Conservation (phyloP, 2,329 filamentous ascomycete genomes). For the Endocalyx cinctus region DNA sequence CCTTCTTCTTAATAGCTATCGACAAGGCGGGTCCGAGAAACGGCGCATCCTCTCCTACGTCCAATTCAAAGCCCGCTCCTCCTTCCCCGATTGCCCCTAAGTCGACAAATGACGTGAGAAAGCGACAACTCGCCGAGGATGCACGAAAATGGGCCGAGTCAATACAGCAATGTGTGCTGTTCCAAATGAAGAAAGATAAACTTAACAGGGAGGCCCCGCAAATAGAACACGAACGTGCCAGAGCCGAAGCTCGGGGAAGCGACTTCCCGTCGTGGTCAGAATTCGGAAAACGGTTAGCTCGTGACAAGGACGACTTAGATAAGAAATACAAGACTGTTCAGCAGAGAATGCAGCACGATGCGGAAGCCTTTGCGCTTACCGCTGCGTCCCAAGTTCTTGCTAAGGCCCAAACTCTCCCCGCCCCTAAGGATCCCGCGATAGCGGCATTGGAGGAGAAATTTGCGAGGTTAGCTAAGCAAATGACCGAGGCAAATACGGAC, state of each 20-base stretch:
- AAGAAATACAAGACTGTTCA: constrained; percentile 12
- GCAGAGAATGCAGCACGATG: constrained; percentile 7
- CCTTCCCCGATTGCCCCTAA: constrained; percentile 9
- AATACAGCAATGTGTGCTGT: constrained; percentile 6
- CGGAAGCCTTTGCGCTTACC: constrained; percentile 13
- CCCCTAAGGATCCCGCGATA: constrained; percentile 9
- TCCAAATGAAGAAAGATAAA: constrained; percentile 7
- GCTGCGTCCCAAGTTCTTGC: constrained; percentile 5
- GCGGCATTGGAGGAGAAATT: constrained; percentile 17
- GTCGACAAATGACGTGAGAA: too few species aligned
- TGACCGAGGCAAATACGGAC: neutral
- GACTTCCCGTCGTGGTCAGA: constrained; percentile 17
- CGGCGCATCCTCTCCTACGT: constrained; percentile 1
- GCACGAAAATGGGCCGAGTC: constrained; percentile 8
- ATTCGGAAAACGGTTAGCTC: constrained; percentile 12
- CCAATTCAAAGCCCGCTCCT: neutral
- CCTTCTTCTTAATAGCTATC: constrained; percentile 5
- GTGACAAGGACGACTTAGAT: constrained; percentile 12
- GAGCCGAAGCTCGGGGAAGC: constrained; percentile 10
- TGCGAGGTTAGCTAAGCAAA: constrained; percentile 7
- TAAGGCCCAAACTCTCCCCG: constrained; percentile 5
- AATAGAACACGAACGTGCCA: constrained; percentile 5
- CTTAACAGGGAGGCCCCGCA: constrained; percentile 5
- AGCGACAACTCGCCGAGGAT: constrained; percentile 12
- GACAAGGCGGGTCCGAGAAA: constrained; percentile 4